A percentile compares a stretch with the other conserved stretches of the same genome.
Conservation (phyloP, 1,139 yeast genomes). For the Kurtzmaniella quercitrusa region DNA sequence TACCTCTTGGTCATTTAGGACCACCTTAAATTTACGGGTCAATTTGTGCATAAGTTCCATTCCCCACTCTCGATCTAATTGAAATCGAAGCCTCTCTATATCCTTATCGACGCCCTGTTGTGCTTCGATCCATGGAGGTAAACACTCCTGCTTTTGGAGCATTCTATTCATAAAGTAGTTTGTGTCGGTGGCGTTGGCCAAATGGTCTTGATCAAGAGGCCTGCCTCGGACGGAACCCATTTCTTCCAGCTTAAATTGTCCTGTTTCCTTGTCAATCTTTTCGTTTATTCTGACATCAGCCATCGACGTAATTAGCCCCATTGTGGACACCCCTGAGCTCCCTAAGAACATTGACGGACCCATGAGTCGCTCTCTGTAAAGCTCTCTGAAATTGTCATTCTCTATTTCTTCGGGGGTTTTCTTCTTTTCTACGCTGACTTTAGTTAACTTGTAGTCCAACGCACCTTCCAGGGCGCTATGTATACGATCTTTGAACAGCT, state of each 20-base stretch:
- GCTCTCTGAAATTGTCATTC: slow-evolving; percentile 55
- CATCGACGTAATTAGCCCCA: slow-evolving; percentile 50
- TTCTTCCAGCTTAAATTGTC: slow-evolving; percentile 47
- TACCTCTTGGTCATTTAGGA: slow-evolving; percentile 10
- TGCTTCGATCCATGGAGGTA: slow-evolving; percentile 87
- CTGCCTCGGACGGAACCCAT: slow-evolving; percentile 57
- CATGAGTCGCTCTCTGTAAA: slow-evolving; percentile 58
- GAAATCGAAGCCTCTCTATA: slow-evolving; percentile 41
- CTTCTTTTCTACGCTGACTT: slow-evolving; percentile 15
- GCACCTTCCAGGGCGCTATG: slow-evolving; percentile 61
- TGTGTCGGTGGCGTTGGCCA: slow-evolving; percentile 51
- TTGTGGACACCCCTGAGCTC: slow-evolving; percentile 33
- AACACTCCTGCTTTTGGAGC: slow-evolving; percentile 67
- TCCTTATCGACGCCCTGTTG: slow-evolving; percentile 56
- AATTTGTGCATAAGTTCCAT: slow-evolving; percentile 10
- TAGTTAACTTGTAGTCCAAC: slow-evolving; percentile 57
- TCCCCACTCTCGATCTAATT: slow-evolving; percentile 43
- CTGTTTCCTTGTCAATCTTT: slow-evolving; percentile 54
- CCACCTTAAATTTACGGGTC: slow-evolving; percentile 7
- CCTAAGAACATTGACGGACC: slow-evolving; percentile 53
- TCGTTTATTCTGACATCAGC: slow-evolving; percentile 78
- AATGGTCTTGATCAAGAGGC: slow-evolving; percentile 51
- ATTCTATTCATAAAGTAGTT: slow-evolving; percentile 48
- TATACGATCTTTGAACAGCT: slow-evolving; percentile 26
- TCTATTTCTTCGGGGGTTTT: slow-evolving; percentile 13